Conservation (phyloP, 1,139 yeast species). For the Scheffersomyces illinoinensis region DNA sequence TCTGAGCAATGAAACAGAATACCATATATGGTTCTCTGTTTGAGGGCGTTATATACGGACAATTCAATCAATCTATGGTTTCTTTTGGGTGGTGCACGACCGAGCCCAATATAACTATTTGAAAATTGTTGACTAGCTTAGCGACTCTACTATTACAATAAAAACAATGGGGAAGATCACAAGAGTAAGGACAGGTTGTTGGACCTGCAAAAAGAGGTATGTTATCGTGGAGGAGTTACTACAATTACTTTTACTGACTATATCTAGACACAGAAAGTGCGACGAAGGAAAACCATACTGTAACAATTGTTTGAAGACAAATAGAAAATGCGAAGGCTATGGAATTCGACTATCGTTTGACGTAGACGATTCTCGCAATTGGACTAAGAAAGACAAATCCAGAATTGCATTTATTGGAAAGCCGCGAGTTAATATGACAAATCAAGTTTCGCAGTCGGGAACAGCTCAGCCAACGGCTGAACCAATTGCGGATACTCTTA, state of each 20-base stretch:
- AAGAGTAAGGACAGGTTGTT: slow-evolving; percentile 53
- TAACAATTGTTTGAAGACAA: slow-evolving; percentile 48
- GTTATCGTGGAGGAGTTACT: slow-evolving; percentile 8
- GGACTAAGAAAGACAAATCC: slow-evolving; percentile 7
- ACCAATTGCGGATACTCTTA: not conserved
- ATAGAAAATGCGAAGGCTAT: slow-evolving; percentile 51
- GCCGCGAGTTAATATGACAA: slow-evolving; percentile 6
- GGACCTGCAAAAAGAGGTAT: slow-evolving; percentile 46
- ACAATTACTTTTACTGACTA: slow-evolving; percentile 2
- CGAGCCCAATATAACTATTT: slow-evolving; percentile 20
- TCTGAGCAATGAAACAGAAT: no score
- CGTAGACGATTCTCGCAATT: slow-evolving; percentile 37
- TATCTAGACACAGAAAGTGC: slow-evolving; percentile 49
- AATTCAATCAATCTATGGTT: no score
- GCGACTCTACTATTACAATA: not conserved
- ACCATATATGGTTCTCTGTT: no score
- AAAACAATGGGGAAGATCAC: slow-evolving; percentile 37
- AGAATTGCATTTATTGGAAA: slow-evolving; percentile 10
- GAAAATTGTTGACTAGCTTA: not conserved
- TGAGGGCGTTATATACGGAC: no score
- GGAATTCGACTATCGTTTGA: slow-evolving; percentile 47
- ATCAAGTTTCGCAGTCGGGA: not conserved
- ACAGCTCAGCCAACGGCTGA: not conserved
- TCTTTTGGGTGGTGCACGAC: not conserved
- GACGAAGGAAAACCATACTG: slow-evolving; percentile 59